Conservation (phyloP, 257 asterid genomes). For the Solanum infundibuliforme region DNA sequence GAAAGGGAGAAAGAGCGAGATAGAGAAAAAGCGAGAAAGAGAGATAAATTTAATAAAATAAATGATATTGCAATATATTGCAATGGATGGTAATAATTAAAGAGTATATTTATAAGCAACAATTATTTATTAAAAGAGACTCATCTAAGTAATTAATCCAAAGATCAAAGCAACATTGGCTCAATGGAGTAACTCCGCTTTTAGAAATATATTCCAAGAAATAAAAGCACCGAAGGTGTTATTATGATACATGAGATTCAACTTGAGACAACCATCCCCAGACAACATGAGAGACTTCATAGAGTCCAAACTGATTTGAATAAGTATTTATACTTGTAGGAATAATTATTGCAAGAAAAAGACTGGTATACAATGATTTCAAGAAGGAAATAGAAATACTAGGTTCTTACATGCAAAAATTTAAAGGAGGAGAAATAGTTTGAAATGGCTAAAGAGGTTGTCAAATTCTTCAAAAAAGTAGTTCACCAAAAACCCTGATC, state of each 20-base stretch:
- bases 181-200: background rate
- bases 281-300: background rate
- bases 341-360: no score
- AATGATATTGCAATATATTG: no score
- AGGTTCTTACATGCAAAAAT: no score
- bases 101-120: no score
- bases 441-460: background rate
- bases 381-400: background rate
- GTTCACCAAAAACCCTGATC: background rate
- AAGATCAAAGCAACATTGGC: background rate
- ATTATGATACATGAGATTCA: background rate
- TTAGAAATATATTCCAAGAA: background rate
- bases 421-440: background rate
- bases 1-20: no score
- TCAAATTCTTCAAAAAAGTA: background rate
- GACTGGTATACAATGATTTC: background rate
- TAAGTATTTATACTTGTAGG: background rate
- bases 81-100: no score
- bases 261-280: background rate
- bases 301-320: background rate
- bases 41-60: no score
- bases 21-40: no score
- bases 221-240: background rate
- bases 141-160: no score
- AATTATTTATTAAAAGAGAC: no score